Conservation (phyloP, 2,329 filamentous ascomycete genomes). For the Penicillium sp. region DNA sequence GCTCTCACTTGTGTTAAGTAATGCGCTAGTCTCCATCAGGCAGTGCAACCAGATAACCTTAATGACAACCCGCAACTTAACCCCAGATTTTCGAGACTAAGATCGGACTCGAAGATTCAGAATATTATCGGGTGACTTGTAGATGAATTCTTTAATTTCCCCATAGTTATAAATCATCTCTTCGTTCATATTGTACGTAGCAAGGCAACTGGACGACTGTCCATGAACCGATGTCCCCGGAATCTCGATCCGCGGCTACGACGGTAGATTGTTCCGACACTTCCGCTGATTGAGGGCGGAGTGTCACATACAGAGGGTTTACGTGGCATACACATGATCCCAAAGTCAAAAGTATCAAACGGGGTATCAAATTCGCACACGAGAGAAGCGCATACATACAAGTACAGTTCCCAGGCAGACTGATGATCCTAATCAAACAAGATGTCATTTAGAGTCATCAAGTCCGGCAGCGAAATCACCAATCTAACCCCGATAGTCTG, state of each 20-base stretch:
- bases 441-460: neutral
- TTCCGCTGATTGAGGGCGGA: too few species aligned
- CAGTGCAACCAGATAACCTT: neutral
- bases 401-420: conserved; percentile 12
- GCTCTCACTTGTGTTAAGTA: neutral
- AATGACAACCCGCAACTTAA: neutral
- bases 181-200: too few species aligned
- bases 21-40: neutral
- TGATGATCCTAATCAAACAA: neutral
- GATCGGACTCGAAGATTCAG: neutral
- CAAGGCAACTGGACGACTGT: too few species aligned
- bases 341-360: neutral
- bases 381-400: conserved; percentile 16
- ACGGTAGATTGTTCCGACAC: too few species aligned
- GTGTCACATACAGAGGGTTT: neutral
- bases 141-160: too few species aligned
- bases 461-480: neutral
- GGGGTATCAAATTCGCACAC: conserved; percentile 21
- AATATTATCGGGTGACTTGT: neutral
- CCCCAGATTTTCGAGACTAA: neutral
- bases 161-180: too few species aligned
- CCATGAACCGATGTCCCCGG: too few species aligned
- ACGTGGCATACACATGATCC: neutral
- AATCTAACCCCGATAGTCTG: conserved; percentile 9
- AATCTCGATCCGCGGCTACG: too few species aligned